These are phyloP conservation scores for Viola pubescens DNA, from an alignment of 441 rosid species.

Conservation along the genomic window DNA sequence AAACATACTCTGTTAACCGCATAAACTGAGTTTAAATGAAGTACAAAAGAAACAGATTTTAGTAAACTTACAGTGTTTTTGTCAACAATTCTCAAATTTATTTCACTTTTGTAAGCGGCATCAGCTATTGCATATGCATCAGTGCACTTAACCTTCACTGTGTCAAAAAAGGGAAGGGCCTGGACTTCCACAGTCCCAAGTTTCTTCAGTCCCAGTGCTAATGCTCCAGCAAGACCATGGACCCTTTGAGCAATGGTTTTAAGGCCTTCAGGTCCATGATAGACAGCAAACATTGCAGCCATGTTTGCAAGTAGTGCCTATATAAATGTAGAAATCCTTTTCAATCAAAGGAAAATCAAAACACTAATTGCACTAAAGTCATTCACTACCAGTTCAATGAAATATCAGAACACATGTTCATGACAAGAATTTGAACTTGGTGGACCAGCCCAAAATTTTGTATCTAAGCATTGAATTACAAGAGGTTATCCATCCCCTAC, in stretches of 20 bases:
- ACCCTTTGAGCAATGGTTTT: constrained; percentile 70
- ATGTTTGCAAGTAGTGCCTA: constrained; percentile 90
- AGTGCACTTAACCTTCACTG: constrained; percentile 58
- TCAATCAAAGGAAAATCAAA: constrained; percentile 13
- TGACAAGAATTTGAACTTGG: constrained; percentile 1
- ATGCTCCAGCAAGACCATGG: constrained; percentile 85
- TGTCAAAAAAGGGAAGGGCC: constrained; percentile 73
- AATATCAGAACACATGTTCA: constrained; percentile 2
- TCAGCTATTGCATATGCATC: constrained; percentile 76
- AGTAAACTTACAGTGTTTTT: constrained; percentile 61
- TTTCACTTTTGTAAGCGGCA: constrained; percentile 59
- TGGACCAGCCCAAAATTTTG: not conserved
- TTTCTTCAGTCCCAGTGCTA: constrained; percentile 76
- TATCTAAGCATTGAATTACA: not conserved
- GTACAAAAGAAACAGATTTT: constrained; percentile 5
- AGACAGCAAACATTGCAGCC: constrained; percentile 97
- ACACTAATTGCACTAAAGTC: constrained; percentile 1
- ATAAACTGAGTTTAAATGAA: constrained; percentile 3
- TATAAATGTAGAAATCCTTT: constrained; percentile 13
- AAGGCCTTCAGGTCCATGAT: constrained; percentile 95
- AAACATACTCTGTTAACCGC: constrained; percentile 20
- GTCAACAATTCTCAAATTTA: constrained; percentile 75
- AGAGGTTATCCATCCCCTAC: not conserved
- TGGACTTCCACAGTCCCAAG: constrained; percentile 82
- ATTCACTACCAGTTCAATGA: not conserved